Conservation (phyloP, 1,284 basidiomycete species). For the Amylostereum areolatum region DNA sequence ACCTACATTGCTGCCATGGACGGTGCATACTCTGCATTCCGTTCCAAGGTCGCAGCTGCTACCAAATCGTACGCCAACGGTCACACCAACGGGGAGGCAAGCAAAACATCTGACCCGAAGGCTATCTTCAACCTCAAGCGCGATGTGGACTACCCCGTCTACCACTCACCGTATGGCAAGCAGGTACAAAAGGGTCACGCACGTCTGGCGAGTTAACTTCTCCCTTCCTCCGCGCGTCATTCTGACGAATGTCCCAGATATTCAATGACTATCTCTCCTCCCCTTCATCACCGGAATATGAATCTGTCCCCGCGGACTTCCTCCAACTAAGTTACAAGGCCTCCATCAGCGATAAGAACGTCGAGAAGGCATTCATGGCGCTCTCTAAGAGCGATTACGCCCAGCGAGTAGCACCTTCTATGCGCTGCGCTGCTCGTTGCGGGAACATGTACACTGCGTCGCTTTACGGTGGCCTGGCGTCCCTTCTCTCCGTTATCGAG, state of each 20-base stretch:
- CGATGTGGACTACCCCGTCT: slow-evolving; percentile 16
- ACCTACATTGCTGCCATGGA: slow-evolving; percentile 96
- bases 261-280: slow-evolving; percentile 90
- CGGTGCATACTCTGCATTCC: slow-evolving; percentile 82
- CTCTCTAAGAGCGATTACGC: slow-evolving; percentile 71
- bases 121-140: slow-evolving; percentile 13
- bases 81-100: slow-evolving; percentile 9
- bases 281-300: slow-evolving; percentile 71
- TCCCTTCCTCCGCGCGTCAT: neutral
- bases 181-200: slow-evolving; percentile 17
- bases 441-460: slow-evolving; percentile 99
- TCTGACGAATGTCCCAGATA: neutral
- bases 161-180: slow-evolving; percentile 16
- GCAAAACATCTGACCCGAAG: slow-evolving; percentile 14
- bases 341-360: slow-evolving; percentile 86
- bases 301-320: slow-evolving; percentile 68
- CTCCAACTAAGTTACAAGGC: slow-evolving; percentile 62
- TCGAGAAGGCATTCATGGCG: slow-evolving; percentile 90
- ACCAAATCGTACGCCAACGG: slow-evolving; percentile 9
- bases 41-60: slow-evolving; percentile 60
- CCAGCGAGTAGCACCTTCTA: slow-evolving; percentile 67
- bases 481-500: slow-evolving; percentile 66
- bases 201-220: slow-evolving; percentile 9
- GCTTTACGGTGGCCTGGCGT: slow-evolving; percentile 89
- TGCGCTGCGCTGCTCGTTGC: slow-evolving; percentile 81